These are phyloP conservation scores for Candida ulmi DNA, from an alignment of 805 yeast genomes.

Conservation along the genomic window DNA sequence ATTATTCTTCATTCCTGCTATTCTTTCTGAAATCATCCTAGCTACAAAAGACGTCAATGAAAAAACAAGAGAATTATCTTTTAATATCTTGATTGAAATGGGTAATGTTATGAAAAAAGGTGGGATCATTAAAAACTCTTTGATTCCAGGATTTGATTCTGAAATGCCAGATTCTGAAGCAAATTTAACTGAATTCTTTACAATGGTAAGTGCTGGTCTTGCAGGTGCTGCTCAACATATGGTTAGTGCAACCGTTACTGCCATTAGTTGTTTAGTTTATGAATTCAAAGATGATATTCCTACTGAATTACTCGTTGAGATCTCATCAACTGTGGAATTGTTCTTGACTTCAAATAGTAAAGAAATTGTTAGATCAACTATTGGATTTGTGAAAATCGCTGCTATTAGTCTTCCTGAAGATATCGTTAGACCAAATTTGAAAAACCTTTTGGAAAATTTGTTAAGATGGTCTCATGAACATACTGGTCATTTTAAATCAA, in stretches of 20 bases:
- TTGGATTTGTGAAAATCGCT: conserved; percentile 91
- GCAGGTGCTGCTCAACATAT: conserved; percentile 92
- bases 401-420: conserved; percentile 79
- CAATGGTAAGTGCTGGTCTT: conserved; percentile 93
- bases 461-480: conserved; percentile 95
- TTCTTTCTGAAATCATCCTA: conserved; percentile 82
- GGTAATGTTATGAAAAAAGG: conserved; percentile 67
- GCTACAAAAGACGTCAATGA: conserved; percentile 92
- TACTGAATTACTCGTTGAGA: conserved; percentile 57
- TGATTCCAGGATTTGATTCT: conserved; percentile 61
- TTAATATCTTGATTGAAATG: conserved; percentile 69
- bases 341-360: conserved; percentile 86
- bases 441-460: conserved; percentile 61
- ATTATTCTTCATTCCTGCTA: conserved; percentile 71
- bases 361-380: conserved; percentile 90
- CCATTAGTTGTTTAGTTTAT: conserved; percentile 78
- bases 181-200: conserved; percentile 74
- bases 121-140: conserved; percentile 58
- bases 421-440: conserved; percentile 58
- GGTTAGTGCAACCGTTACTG: conserved; percentile 95
- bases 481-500: conserved; percentile 89
- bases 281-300: conserved; percentile 73
- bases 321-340: conserved; percentile 80
- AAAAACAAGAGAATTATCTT: conserved; percentile 80
- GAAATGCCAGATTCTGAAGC: conserved; percentile 62